These are phyloP conservation scores for Margaritispora aquatica DNA, from an alignment of 495 filamentous ascomycete genomes.

Conservation along the genomic window DNA sequence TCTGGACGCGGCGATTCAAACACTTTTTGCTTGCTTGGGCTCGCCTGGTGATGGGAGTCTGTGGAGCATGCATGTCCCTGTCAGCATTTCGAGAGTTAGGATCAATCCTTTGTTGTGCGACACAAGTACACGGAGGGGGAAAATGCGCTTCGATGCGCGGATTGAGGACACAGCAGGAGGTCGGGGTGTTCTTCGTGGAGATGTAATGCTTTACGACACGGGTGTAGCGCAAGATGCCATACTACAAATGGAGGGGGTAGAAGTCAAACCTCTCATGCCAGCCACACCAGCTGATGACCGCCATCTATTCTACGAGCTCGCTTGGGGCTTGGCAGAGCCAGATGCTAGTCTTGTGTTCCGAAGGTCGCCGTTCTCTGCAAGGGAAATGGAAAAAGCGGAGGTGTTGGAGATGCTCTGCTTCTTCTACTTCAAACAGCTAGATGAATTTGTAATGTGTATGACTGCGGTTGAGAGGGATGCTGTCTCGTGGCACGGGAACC, in stretches of 20 bases:
- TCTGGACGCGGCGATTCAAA: conserved; percentile 37
- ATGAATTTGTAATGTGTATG: neutral
- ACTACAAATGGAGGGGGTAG: conserved; percentile 25
- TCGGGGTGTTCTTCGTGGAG: conserved; percentile 15
- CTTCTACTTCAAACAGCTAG: neutral
- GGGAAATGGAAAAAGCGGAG: neutral
- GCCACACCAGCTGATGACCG: neutral
- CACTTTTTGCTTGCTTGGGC: conserved; percentile 34
- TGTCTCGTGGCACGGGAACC: neutral
- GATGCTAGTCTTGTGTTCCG: neutral
- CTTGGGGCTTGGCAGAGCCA: neutral
- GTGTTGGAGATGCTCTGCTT: neutral
- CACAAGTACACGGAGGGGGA: neutral
- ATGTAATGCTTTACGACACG: conserved; percentile 21
- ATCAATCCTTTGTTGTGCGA: conserved; percentile 23
- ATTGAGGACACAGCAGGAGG: neutral
- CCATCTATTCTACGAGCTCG: neutral
- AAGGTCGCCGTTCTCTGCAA: neutral
- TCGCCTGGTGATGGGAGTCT: conserved; percentile 30
- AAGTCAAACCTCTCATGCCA: neutral
- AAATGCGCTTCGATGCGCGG: neutral
- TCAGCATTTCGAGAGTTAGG: conserved; percentile 21
- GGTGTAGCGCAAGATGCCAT: conserved; percentile 12
- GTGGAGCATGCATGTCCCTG: conserved; percentile 27
- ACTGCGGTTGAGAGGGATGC: neutral